Base-by-base conservation (phyloP, 495 filamentous ascomycete species). In the Corynascus novoguineensis region DNA sequence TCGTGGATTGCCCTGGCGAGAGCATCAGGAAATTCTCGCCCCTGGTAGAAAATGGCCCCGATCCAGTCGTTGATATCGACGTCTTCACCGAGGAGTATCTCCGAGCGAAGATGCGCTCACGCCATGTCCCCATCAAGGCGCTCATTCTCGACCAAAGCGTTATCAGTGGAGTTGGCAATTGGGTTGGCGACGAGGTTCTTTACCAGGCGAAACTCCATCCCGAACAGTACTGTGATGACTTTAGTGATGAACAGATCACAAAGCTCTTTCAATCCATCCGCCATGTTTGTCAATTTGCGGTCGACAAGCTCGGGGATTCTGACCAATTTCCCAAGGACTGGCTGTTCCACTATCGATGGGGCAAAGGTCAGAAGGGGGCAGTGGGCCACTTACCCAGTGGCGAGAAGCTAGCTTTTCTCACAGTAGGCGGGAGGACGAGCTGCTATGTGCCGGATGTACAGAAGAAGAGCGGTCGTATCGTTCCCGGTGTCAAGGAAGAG, bases 91-190 rank as follows among this genome's bases (percentile, higher is more conserved):
- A 83, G 55, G 78, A 80, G 3, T 97, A 86, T 80, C 68, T 98
- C 27, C 66, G 64, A 21, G 66, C 80, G 55, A 90, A 89, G 70
- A 68, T 96, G 68, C 73, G 66, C 40, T 83, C 76, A 35, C 90
- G 90, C 53, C 86, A 82, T 53, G 86, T 96, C 1, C 89, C 92
- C 0, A 76, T 97, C 45, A 97, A 97, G 66, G 86, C 89, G 0
- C 75, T 96, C 48, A 70, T 98, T 21, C 78, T 97, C 12, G 89
- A 97, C 64, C 93, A 98, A 68, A 77, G 81, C n/a, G 87, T 86
- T 63, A 85, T 97, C 50, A 91, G 89, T 63, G 93, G 93, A 5
- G 89, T 98, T 47, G 93, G 93, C 2, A 97, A 97, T 62, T 97
- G 92, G 93, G 90, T 98, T 60, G 90, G 83, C 0, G 93, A 98